These are phyloP conservation scores for Penicillium sp. DNA, from an alignment of 2,329 filamentous ascomycete species.

Conservation along the genomic window DNA sequence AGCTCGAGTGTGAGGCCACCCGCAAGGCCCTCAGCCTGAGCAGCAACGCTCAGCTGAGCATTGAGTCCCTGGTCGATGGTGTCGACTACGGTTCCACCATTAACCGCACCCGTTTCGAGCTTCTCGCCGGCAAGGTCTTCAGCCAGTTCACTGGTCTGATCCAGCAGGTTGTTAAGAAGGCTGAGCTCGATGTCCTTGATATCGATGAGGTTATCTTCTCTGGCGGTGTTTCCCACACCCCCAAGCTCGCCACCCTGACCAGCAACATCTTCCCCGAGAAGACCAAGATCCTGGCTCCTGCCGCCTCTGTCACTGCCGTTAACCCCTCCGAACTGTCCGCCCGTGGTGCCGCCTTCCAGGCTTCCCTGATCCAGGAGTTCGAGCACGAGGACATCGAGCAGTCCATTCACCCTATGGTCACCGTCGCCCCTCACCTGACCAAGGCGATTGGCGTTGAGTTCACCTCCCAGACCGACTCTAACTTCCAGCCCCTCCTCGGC, in stretches of 20 bases:
- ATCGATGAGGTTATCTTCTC: constrained; percentile 92
- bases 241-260: constrained; percentile 83
- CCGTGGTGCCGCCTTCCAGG: constrained; percentile 91
- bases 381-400: constrained; percentile 91
- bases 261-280: constrained; percentile 74
- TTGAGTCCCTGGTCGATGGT: constrained; percentile 85
- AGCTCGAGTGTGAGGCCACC: constrained; percentile 82
- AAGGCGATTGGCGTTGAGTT: constrained; percentile 85
- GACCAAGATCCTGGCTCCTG: constrained; percentile 76
- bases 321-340: constrained; percentile 91
- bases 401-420: constrained; percentile 92
- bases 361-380: constrained; percentile 90
- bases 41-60: constrained; percentile 82
- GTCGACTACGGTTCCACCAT: constrained; percentile 88
- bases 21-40: constrained; percentile 91
- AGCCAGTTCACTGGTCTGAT: constrained; percentile 83
- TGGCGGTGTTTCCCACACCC: constrained; percentile 89
- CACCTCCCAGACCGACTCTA: constrained; percentile 58
- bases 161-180: constrained; percentile 82
- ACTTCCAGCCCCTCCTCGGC: constrained; percentile 77
- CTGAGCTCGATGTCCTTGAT: constrained; percentile 84
- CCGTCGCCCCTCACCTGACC: constrained; percentile 84
- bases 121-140: constrained; percentile 81
- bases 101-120: constrained; percentile 91
- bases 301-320: constrained; percentile 72